Evolutionary conservation across 2,329 filamentous ascomycete genomes (phyloP), one percentile per base, ranked within the genome.

Genomic region (Monilinia fructicola): DNA sequence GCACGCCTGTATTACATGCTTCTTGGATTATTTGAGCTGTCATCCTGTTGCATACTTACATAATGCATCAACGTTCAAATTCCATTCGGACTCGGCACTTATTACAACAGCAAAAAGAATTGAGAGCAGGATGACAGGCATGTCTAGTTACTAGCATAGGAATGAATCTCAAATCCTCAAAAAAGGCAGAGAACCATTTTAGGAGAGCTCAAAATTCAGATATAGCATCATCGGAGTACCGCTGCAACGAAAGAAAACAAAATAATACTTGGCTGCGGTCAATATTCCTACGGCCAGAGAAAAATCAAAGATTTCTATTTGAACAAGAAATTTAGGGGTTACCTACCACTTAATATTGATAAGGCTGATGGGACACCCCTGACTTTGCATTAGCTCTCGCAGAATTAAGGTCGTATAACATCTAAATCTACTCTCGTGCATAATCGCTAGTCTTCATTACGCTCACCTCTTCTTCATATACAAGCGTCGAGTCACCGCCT

Each of bases 281-380:
- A 14, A 44, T 56, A 42, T 35, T 35, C 16, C 52, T 54, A 54
- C 18, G 28, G 18, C 28, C 31, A 35, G 31, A 35, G 31, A 11
- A 35, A 38, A n/a, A 31, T 18, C 28, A 35, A 9, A 9, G n/a
- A 21, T n/a, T 54, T 10, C 26, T 28, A 54, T 12, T 54, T 3
- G 18, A n/a, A n/a, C 16, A n/a, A 44, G 56, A 48, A 16, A 44
- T 38, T 7, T 54, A 38, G 26, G 38, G 35, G 38, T 44, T 54
- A 11, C 35, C 53, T 18, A 52, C 53, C 12, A 52, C 21, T 60
- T 18, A 53, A 14, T 52, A 52, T 59, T 53, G 54, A 52, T 59
- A 65, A 60, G 46, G 63, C 63, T 65, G 54, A 65, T 60, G 54
- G 18, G 53, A 48, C 7, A 65, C 28, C 63, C 63, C 54, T 65